phyloP scores from a whole-genome alignment of 768 basidiomycete species.

The Mycena olivaceomarginata region DNA sequence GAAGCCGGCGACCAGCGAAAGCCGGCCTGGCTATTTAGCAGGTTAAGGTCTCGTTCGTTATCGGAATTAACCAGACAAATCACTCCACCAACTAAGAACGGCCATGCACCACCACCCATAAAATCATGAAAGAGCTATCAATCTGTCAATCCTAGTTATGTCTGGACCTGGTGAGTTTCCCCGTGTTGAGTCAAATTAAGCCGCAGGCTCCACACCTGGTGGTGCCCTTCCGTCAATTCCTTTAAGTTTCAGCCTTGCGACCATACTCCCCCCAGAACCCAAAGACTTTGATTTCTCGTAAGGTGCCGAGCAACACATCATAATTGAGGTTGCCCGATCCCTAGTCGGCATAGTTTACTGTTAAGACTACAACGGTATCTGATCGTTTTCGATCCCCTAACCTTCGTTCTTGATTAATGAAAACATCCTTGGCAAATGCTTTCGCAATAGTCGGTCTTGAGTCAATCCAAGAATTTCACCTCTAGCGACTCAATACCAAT shows the following conservation, averaged over 20 bases:
- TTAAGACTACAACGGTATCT: too few species aligned
- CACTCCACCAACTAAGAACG: conserved; percentile 94
- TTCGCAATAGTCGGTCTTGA: too few species aligned
- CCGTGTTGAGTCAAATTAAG: conserved; percentile 92
- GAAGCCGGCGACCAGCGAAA: conserved; percentile 76
- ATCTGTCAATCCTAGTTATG: conserved; percentile 71
- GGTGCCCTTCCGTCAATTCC: conserved; percentile 80
- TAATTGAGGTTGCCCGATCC: conserved; percentile 62
- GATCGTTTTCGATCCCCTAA: too few species aligned
- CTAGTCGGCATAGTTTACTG: too few species aligned
- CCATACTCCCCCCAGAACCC: conserved; percentile 90
- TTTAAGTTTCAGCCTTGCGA: conserved; percentile 79
- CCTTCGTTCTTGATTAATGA: too few species aligned
- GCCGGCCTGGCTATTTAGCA: conserved; percentile 92
- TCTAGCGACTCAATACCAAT: too few species aligned
- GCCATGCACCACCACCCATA: conserved; percentile 93
- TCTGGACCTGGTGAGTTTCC: conserved; percentile 49
- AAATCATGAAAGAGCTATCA: conserved; percentile 91
- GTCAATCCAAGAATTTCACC: too few species aligned
- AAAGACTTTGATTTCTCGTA: conserved; percentile 94
- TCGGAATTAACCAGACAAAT: conserved; percentile 98
- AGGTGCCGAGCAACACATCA: conserved; percentile 86
- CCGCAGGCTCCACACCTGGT: conserved; percentile 82
- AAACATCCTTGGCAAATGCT: too few species aligned
- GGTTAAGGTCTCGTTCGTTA: conserved; percentile 96